Conservation (phyloP, 805 yeast species). For the Yarrowia deformans region DNA sequence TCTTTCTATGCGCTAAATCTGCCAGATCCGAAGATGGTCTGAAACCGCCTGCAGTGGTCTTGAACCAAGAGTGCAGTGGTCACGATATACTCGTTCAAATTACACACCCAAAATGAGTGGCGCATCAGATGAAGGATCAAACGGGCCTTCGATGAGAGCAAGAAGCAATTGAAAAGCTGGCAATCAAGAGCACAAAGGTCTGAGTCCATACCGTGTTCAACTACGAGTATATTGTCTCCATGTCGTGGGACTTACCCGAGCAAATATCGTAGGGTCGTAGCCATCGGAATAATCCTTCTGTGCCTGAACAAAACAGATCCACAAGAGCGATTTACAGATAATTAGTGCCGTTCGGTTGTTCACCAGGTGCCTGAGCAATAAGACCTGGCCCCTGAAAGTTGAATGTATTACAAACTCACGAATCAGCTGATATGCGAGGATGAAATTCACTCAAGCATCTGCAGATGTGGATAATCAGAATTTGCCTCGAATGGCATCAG, state of each 20-base stretch:
- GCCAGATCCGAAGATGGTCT: background rate
- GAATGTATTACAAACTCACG: constrained; percentile 4
- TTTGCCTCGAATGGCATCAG: background rate
- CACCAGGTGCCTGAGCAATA: background rate
- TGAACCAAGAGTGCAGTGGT: background rate
- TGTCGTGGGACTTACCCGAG: too few species aligned
- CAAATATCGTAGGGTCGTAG: too few species aligned
- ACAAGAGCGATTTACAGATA: constrained; percentile 1
- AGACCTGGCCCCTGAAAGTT: background rate
- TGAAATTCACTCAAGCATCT: constrained; percentile 1
- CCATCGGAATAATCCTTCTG: background rate
- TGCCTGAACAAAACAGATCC: background rate
- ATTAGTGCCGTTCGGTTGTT: background rate
- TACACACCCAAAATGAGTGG: too few species aligned
- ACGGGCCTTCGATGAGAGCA: too few species aligned
- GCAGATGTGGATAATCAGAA: background rate
- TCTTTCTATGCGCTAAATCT: background rate
- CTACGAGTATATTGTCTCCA: too few species aligned
- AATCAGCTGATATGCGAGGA: constrained; percentile 4
- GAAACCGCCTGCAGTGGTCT: background rate
- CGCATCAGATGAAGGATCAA: too few species aligned
- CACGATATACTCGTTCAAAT: background rate
- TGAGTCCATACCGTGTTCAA: too few species aligned
- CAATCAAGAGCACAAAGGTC: too few species aligned
- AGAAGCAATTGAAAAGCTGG: too few species aligned